These are phyloP conservation scores for Russula emetica DNA, from an alignment of 768 basidiomycete genomes.

Conservation along the genomic window DNA sequence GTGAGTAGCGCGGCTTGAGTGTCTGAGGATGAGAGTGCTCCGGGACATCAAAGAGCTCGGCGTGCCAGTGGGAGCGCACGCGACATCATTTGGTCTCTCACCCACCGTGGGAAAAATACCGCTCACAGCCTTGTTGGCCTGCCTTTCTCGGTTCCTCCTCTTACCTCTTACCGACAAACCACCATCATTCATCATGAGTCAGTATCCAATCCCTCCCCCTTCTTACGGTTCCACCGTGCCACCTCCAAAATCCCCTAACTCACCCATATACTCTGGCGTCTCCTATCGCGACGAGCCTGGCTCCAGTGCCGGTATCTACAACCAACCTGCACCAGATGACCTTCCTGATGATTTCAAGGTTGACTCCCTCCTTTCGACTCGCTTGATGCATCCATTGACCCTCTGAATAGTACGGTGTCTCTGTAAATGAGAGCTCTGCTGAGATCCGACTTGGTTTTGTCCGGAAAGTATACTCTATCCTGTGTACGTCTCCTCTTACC, in stretches of 20 bases:
- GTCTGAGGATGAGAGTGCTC: conserved; percentile 11
- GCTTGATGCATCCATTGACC: conserved; percentile 24
- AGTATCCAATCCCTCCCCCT: conserved; percentile 58
- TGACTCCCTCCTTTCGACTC: conserved; percentile 19
- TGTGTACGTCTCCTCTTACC: conserved; percentile 52
- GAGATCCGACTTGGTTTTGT: conserved; percentile 85
- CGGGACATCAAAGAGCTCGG: conserved; percentile 7
- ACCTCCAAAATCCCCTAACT: conserved; percentile 36
- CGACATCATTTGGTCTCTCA: not conserved
- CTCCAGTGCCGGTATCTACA: conserved; percentile 50
- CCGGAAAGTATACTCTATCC: conserved; percentile 86
- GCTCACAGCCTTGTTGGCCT: not conserved
- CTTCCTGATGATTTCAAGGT: conserved; percentile 95
- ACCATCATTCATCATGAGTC: conserved; percentile 29
- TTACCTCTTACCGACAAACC: not conserved
- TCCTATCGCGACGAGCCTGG: conserved; percentile 33
- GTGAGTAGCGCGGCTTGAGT: conserved; percentile 16
- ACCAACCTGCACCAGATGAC: conserved; percentile 71
- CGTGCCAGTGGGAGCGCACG: not conserved
- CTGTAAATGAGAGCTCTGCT: conserved; percentile 68
- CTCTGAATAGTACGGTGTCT: conserved; percentile 63
- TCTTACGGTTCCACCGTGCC: conserved; percentile 48
- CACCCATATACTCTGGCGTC: conserved; percentile 52
- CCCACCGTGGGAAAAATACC: not conserved
- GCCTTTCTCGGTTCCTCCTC: not conserved